Base-by-base conservation (phyloP, 1,139 yeast species). In the Geotrichum phurueaensis region DNA sequence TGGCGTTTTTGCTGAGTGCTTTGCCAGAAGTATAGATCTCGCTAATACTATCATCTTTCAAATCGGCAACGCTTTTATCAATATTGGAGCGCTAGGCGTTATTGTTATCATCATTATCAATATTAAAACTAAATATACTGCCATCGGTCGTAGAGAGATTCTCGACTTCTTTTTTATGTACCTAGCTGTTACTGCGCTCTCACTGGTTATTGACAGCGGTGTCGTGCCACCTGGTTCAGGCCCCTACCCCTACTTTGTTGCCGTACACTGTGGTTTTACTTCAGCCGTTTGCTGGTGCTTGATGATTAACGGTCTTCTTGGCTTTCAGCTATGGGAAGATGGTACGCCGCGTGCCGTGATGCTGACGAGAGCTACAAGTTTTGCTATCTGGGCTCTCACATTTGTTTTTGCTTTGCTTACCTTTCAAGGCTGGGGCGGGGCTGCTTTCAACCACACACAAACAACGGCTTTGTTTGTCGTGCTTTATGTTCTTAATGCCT, bases 291-390 rank as follows among this genome's bases (percentile, higher is more conserved):
- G 95, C 69, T 79, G 86, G 77, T 76, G 87, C 54, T 74, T 94
- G 60, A 76, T 89, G 70, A 79, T 84, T 61, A 87, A 87, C 66
- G 97, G 97, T 6, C 70, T 94, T 9, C 74, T 91, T 23, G 92
- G 94, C 50, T 91, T 90, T 73, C 95, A 91, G 72, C 76, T 91
- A 58, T 92, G 96, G 95, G 97, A 92, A 74, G 99, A 94, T 72
- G 98, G 98, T 10, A 86, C 96, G 10, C 60, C 57, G 3, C 27
- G 51, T 3, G 57, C 64, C 1, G 80, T 89, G 79, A 27, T 27
- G 31, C 31, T 27, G 6, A 27, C 31, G 9, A 84, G 62, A 86
- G 87, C 66, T 97, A 97, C 7, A 70, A 92, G 9, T 74, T 91
- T 31, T 91, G 94, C 51, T 90, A 89, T 74, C 95, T 76, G 84